Conservation (phyloP, 2,329 filamentous ascomycete genomes). For the Colletotrichum sp. region DNA sequence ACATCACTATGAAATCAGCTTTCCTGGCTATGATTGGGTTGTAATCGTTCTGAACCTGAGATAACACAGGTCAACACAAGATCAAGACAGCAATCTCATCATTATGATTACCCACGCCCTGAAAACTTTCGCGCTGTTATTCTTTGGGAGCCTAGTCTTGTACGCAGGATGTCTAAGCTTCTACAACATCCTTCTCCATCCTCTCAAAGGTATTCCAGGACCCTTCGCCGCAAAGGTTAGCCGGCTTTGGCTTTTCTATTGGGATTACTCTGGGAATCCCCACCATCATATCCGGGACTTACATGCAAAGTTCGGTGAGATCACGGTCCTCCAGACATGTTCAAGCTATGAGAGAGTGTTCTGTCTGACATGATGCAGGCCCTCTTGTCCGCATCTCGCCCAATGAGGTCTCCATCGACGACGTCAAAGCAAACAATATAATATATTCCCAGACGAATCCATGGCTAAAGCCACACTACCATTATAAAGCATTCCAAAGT, state of each 20-base stretch:
- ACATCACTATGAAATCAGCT: background rate
- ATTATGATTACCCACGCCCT: background rate
- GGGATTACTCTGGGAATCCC: background rate
- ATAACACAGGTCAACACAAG: background rate
- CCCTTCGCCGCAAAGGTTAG: background rate
- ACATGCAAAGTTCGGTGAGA: background rate
- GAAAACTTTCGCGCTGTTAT: background rate
- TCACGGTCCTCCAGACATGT: background rate
- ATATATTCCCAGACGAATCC: constrained; percentile 3
- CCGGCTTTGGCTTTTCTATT: constrained; percentile 7
- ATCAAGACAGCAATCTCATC: background rate
- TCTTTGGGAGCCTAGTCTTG: background rate
- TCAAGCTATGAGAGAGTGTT: background rate
- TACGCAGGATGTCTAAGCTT: background rate
- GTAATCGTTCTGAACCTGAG: background rate
- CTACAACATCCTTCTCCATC: background rate
- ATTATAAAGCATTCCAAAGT: constrained; percentile 4
- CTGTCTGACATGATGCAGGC: background rate
- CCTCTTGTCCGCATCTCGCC: constrained; percentile 5
- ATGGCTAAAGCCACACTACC: background rate
- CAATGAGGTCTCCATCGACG: constrained; percentile 4
- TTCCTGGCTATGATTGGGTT: background rate
- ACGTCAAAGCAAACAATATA: background rate
- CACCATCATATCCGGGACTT: background rate
- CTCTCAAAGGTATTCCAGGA: background rate